Percentiles rank a stretch among this genome's conserved stretches.
These are phyloP conservation scores for Paracorniculantispora psalliotae DNA, from an alignment of 2,329 filamentous ascomycete species.

Conservation along the genomic window DNA sequence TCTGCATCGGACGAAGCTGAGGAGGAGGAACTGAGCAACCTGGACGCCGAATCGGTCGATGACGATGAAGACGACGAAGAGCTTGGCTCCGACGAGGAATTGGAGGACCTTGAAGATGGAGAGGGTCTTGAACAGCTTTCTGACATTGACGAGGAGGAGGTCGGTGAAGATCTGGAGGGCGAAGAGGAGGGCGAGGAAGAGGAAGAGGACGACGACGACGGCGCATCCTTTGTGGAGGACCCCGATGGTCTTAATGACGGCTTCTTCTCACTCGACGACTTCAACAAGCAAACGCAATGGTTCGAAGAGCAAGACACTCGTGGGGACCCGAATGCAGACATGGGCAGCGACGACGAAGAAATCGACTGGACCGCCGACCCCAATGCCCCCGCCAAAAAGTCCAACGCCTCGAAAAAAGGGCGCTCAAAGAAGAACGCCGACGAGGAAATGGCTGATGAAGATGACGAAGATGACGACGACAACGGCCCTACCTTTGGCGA, in stretches of 20 bases:
- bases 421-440: slow-evolving; percentile 25
- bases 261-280: slow-evolving; percentile 96
- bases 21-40: slow-evolving; percentile 27
- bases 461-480: slow-evolving; percentile 66
- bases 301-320: slow-evolving; percentile 80
- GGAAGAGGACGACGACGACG: slow-evolving; percentile 44
- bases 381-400: slow-evolving; percentile 37
- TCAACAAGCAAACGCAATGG: slow-evolving; percentile 89
- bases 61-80: slow-evolving; percentile 35
- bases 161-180: slow-evolving; percentile 33
- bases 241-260: slow-evolving; percentile 88
- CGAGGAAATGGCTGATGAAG: slow-evolving; percentile 39
- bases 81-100: slow-evolving; percentile 19
- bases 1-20: slow-evolving; percentile 27
- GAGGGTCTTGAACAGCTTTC: slow-evolving; percentile 22
- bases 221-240: slow-evolving; percentile 62
- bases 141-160: slow-evolving; percentile 29
- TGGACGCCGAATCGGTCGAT: slow-evolving; percentile 26
- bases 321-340: slow-evolving; percentile 69
- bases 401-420: slow-evolving; percentile 15
- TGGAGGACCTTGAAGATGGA: slow-evolving; percentile 30
- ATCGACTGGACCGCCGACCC: slow-evolving; percentile 86
- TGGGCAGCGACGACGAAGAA: slow-evolving; percentile 76
- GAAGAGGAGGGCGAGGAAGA: slow-evolving; percentile 44
- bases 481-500: slow-evolving; percentile 81